Percentiles rank a stretch among this genome's conserved stretches.
Evolutionary conservation across 306 rosid species (phyloP).

Genomic region (Hippophae gyantsensis): DNA sequence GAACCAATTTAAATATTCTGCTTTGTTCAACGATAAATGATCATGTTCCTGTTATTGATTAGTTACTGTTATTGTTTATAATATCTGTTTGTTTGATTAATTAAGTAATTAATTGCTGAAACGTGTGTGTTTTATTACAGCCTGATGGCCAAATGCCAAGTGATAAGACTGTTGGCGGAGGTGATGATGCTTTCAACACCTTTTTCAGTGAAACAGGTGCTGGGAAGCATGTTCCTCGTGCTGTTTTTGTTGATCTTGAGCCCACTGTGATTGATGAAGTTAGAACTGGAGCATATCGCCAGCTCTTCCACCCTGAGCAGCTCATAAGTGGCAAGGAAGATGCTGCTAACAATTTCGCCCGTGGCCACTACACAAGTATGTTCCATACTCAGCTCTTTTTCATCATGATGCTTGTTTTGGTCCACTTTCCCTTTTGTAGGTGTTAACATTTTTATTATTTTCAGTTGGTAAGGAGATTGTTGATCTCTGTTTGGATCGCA

Average conservation of each 20-base stretch:
- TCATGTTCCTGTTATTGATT: no score
- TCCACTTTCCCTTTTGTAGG: not conserved
- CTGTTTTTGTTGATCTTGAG: constrained; percentile 80
- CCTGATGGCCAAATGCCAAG: constrained; percentile 95
- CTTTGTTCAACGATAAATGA: no score
- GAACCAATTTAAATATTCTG: not conserved
- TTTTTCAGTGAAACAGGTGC: constrained; percentile 93
- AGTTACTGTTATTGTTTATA: not conserved
- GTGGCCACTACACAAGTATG: constrained; percentile 86
- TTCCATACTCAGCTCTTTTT: not conserved
- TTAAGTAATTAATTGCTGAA: not conserved
- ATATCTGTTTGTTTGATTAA: not conserved
- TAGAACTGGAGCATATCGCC: constrained; percentile 81
- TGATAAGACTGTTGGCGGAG: constrained; percentile 75
- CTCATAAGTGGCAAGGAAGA: constrained; percentile 90
- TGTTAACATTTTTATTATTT: not conserved
- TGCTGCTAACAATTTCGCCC: constrained; percentile 97
- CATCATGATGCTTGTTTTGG: not conserved
- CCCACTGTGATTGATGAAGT: constrained; percentile 93
- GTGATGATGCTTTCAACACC: constrained; percentile 89
- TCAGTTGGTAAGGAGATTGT: constrained; percentile 90
- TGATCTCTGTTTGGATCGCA: constrained; percentile 88
- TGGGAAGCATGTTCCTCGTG: constrained; percentile 82
- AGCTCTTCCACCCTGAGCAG: constrained; percentile 91
- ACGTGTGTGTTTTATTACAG: constrained; percentile 16